Percentiles rank a stretch among this genome's conserved stretches.
phyloP scores from a whole-genome alignment of 345 rosid species.

The Linum lewisii region DNA sequence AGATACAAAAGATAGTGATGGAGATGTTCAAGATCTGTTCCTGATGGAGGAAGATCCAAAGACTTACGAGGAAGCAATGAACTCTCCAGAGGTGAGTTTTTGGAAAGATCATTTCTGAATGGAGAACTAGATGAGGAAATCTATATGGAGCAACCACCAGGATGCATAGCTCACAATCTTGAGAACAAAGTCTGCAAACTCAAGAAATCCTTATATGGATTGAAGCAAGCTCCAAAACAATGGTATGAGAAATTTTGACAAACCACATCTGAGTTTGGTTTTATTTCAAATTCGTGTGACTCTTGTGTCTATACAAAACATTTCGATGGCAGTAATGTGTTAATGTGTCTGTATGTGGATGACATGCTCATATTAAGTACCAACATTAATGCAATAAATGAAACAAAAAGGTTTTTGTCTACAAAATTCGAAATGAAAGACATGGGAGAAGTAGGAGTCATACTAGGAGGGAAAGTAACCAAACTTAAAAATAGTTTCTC shows the following conservation, averaged over 20 bases:
- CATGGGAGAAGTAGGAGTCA: too few species aligned
- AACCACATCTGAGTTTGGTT: neutral
- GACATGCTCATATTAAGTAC: neutral
- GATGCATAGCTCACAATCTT: neutral
- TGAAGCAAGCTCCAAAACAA: too few species aligned
- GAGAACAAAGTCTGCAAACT: neutral
- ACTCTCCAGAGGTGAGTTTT: neutral
- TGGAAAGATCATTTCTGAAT: slow-evolving; percentile 2
- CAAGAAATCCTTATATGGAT: neutral
- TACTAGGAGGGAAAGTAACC: too few species aligned
- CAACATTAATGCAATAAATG: neutral
- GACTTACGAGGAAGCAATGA: neutral
- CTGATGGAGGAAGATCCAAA: slow-evolving; percentile 1
- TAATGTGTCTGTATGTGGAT: neutral
- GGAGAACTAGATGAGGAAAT: neutral
- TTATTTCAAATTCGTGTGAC: neutral
- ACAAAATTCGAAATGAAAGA: too few species aligned
- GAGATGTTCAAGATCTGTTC: neutral
- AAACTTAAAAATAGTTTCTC: neutral
- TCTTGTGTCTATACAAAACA: neutral
- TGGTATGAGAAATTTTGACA: too few species aligned
- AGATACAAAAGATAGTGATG: neutral
- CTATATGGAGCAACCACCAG: neutral
- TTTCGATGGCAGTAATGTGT: too few species aligned
- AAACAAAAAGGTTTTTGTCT: neutral